phyloP scores from a whole-genome alignment of 2,329 filamentous ascomycete genomes.

The Aspergillus luchuensis region DNA sequence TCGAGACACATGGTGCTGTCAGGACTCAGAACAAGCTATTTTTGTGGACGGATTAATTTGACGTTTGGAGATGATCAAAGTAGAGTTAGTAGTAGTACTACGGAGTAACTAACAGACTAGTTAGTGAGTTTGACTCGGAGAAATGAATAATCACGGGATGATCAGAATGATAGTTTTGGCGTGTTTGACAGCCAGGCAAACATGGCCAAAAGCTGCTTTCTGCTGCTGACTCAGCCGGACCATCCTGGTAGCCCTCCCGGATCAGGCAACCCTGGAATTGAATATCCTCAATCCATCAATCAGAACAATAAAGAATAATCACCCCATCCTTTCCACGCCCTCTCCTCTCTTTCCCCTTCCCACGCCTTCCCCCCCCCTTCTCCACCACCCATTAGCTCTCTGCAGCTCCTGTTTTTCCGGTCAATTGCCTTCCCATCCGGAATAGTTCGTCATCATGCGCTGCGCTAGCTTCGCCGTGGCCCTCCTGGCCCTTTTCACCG shows the following conservation, averaged over 20 bases:
- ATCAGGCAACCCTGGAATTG: not conserved
- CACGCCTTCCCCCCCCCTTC: not conserved
- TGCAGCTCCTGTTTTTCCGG: constrained; percentile 2
- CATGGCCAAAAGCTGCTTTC: not conserved
- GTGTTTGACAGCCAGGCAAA: not conserved
- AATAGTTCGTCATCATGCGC: constrained; percentile 23
- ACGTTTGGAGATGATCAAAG: not conserved
- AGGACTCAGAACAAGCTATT: not conserved
- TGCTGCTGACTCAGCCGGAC: not conserved
- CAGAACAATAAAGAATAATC: not conserved
- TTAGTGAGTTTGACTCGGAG: too few relatives aligned
- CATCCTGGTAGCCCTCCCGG: not conserved
- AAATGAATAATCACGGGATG: too few relatives aligned
- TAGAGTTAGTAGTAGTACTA: not conserved
- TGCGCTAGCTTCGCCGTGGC: constrained; percentile 36
- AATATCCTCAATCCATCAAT: constrained; percentile 5
- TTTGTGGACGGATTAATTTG: not conserved
- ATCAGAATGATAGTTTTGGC: too few relatives aligned
- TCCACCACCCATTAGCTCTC: not conserved
- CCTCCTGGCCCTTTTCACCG: constrained; percentile 39
- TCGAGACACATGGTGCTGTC: not conserved
- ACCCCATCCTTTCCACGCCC: not conserved
- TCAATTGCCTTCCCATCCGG: constrained; percentile 2
- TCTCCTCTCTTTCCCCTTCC: not conserved
- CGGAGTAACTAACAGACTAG: too few relatives aligned